These are phyloP conservation scores for Ampelocalamus luodianensis DNA, from an alignment of 176 grass and related monocot genomes.

Conservation along the genomic window DNA sequence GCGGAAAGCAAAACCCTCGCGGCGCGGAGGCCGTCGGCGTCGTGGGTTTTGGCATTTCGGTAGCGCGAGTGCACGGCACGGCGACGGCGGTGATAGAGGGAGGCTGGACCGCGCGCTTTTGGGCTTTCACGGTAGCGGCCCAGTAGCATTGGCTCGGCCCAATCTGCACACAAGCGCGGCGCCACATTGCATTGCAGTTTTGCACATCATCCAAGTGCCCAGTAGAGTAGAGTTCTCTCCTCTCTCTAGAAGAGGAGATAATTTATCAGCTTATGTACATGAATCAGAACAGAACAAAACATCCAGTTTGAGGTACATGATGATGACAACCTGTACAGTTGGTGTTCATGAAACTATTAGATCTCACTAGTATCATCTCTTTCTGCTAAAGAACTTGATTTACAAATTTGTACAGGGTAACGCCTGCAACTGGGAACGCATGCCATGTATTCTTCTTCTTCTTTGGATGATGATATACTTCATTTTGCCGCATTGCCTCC, in stretches of 20 bases:
- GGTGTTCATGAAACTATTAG: not conserved
- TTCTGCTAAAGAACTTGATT: not conserved
- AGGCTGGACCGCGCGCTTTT: not conserved
- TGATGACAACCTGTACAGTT: not conserved
- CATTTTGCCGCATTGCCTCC: not conserved
- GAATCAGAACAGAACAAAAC: not conserved
- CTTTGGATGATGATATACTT: not conserved
- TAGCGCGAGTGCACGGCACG: conserved; percentile 16
- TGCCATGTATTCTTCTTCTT: not conserved
- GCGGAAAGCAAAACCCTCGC: conserved; percentile 55
- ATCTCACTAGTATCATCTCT: conserved; percentile 19
- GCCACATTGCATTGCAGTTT: not conserved
- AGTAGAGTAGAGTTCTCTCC: not conserved
- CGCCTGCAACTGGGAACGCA: not conserved
- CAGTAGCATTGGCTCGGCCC: not conserved
- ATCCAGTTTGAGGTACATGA: not conserved
- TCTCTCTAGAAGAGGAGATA: not conserved
- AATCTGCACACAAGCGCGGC: not conserved
- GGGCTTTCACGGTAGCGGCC: not conserved
- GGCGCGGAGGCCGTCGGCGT: conserved; percentile 35
- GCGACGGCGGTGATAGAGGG: not conserved
- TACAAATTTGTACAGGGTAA: conserved; percentile 41
- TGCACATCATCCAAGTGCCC: not conserved
- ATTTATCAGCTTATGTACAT: not conserved
- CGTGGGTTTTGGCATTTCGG: conserved; percentile 26